phyloP scores from a whole-genome alignment of 257 asterid species.

The Solanum chilense region DNA sequence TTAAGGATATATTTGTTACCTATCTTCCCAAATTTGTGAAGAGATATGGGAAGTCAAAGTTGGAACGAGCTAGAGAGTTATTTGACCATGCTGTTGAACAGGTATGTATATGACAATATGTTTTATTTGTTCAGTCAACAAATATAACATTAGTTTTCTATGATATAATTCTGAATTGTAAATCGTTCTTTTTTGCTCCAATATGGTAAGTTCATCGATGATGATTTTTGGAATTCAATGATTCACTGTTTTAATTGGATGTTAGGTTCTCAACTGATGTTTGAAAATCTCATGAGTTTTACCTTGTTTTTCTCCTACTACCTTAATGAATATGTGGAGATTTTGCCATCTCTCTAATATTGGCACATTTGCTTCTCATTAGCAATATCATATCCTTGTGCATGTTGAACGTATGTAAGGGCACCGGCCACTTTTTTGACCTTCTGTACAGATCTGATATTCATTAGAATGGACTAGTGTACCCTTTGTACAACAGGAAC shows the following conservation, averaged over 20 bases:
- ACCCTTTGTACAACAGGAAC: not conserved
- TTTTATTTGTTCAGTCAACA: not conserved
- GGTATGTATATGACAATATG: constrained; percentile 25
- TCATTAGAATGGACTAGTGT: not conserved
- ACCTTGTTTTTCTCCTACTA: not conserved
- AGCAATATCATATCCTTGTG: not conserved
- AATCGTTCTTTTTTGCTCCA: not conserved
- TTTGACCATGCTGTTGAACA: constrained; percentile 89
- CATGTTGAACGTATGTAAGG: not conserved
- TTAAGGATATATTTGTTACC: constrained; percentile 83
- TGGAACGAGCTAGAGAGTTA: constrained; percentile 87
- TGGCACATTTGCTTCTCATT: not conserved
- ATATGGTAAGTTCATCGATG: not conserved
- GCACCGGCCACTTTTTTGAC: not conserved
- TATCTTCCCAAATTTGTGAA: constrained; percentile 82
- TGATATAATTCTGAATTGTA: not conserved
- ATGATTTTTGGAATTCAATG: not conserved
- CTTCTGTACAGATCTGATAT: not conserved
- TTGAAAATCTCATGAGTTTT: not conserved
- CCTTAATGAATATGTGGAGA: not conserved
- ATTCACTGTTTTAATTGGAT: not conserved
- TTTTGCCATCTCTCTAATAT: not conserved
- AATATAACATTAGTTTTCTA: not conserved
- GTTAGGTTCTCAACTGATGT: not conserved
- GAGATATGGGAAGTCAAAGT: constrained; percentile 82